These are phyloP conservation scores for Boletellus emodensis DNA, from an alignment of 768 basidiomycete species.

Conservation along the genomic window DNA sequence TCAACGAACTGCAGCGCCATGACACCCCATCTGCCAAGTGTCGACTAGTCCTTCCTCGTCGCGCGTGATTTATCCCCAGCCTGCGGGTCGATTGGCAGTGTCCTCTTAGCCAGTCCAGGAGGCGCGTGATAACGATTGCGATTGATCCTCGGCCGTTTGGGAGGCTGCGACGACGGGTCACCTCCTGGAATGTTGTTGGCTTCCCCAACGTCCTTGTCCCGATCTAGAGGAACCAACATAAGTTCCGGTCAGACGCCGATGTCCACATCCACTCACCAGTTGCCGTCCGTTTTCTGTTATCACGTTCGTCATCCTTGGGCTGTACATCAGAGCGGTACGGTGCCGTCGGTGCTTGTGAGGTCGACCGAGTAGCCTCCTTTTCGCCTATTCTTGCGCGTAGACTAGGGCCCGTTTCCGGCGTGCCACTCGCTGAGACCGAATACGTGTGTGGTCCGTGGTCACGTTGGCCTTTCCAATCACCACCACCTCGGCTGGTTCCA, in stretches of 20 bases:
- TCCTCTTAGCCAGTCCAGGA: slow-evolving; percentile 52
- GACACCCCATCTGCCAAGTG: background rate
- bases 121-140: slow-evolving; percentile 45
- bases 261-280: slow-evolving; percentile 47
- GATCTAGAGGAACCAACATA: slow-evolving; percentile 40
- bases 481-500: slow-evolving; percentile 36
- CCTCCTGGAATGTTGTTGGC: slow-evolving; percentile 31
- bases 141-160: slow-evolving; percentile 59
- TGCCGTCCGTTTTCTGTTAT: slow-evolving; percentile 62
- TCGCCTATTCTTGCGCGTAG: slow-evolving; percentile 60
- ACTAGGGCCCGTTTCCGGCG: slow-evolving; percentile 32
- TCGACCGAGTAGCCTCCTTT: slow-evolving; percentile 44
- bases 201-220: slow-evolving; percentile 54
- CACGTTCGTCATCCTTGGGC: slow-evolving; percentile 61
- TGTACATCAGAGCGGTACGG: slow-evolving; percentile 44
- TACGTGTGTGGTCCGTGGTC: slow-evolving; percentile 29
- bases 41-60: slow-evolving; percentile 50
- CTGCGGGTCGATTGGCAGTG: slow-evolving; percentile 59
- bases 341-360: slow-evolving; percentile 38
- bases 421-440: slow-evolving; percentile 16
- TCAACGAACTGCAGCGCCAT: slow-evolving; percentile 3
- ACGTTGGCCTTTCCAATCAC: slow-evolving; percentile 47
- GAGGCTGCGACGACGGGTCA: slow-evolving; percentile 40
- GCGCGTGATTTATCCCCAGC: slow-evolving; percentile 52
- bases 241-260: slow-evolving; percentile 1